Evolutionary conservation across 139 green algal genomes (phyloP).

Genomic region (Closterium sp.): DNA sequence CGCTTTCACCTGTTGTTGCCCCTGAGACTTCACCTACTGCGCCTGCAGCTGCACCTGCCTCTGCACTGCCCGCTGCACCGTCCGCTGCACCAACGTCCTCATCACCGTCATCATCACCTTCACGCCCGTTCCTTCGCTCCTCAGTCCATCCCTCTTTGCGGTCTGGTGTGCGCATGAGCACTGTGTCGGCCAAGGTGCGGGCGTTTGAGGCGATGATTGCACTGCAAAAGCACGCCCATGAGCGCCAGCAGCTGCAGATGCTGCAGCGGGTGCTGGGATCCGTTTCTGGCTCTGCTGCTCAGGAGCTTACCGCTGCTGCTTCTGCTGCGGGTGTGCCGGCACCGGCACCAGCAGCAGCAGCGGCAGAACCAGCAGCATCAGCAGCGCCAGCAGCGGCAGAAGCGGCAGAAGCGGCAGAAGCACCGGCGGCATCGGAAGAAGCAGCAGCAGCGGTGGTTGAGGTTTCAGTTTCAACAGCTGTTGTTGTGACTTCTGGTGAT

Average conservation of each 20-base stretch:
- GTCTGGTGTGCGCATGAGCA: background rate
- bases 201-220: background rate
- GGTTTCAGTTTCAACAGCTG: background rate
- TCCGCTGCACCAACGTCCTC: background rate
- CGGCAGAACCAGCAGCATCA: no score
- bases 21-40: background rate
- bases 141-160: background rate
- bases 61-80: background rate
- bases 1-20: background rate
- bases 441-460: background rate
- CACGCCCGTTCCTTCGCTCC: background rate
- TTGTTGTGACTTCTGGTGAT: background rate
- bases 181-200: background rate
- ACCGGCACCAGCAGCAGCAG: background rate
- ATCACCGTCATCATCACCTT: background rate
- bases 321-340: background rate
- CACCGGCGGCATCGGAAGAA: background rate
- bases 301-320: background rate
- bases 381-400: background rate
- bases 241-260: background rate
- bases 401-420: background rate
- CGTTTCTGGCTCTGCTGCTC: background rate
- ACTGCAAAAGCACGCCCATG: background rate
- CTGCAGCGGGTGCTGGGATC: background rate
- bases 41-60: background rate